phyloP scores from a whole-genome alignment of 371 early-diverging fungal genomes.

The Haplosporangium sp. region DNA sequence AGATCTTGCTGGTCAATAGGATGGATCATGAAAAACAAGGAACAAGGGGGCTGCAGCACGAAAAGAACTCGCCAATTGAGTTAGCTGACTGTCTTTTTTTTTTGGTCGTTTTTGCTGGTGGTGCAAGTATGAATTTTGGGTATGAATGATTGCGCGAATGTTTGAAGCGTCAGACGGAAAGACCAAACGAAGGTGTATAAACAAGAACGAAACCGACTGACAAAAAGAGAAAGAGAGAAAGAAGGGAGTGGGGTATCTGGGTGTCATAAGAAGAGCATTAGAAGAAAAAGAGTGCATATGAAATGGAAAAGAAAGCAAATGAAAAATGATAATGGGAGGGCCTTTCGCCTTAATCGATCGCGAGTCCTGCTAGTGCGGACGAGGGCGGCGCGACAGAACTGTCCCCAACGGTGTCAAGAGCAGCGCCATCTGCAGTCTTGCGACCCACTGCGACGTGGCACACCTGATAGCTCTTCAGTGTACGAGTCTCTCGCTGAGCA shows the following conservation, averaged over 20 bases:
- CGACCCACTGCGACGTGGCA: slow-evolving; percentile 49
- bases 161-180: no score
- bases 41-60: background rate
- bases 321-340: background rate
- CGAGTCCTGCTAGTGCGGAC: background rate
- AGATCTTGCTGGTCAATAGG: no score
- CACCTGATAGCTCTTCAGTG: slow-evolving; percentile 45
- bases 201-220: no score
- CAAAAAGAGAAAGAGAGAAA: background rate
- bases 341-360: background rate
- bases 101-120: no score
- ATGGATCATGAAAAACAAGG: no score
- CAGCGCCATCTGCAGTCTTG: slow-evolving; percentile 17
- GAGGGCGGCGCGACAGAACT: slow-evolving; percentile 1
- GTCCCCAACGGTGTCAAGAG: background rate
- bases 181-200: no score
- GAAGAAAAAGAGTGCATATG: background rate
- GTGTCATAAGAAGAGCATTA: background rate
- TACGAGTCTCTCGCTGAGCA: slow-evolving; percentile 37
- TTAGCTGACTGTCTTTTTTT: no score
- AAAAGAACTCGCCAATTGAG: no score
- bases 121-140: no score
- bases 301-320: background rate
- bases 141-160: no score
- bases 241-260: background rate